These are phyloP conservation scores for Scedosporium apiospermum DNA, from an alignment of 2,329 filamentous ascomycete species.

Conservation along the genomic window DNA sequence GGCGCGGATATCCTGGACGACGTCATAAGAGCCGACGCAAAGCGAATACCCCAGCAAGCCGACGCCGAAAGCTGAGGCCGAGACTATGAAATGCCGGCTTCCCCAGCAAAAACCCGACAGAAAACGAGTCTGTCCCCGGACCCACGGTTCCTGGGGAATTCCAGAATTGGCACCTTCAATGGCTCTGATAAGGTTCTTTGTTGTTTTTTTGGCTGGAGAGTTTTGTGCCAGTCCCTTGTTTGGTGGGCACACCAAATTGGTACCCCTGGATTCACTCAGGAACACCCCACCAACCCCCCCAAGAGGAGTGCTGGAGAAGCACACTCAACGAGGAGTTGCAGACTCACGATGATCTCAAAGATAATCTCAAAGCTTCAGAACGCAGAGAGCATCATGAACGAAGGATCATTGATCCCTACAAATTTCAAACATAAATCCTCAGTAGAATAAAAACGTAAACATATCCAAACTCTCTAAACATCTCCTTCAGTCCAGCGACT, in stretches of 20 bases:
- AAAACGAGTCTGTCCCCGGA: not conserved
- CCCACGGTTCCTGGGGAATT: not conserved
- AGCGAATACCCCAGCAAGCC: constrained; percentile 6
- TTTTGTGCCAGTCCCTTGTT: not conserved
- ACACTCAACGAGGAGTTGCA: not conserved
- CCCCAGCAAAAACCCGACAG: not conserved
- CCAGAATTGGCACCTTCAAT: not conserved
- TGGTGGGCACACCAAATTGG: too few relatives aligned
- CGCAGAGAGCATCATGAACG: not conserved
- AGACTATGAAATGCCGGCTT: not conserved
- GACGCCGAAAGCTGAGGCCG: not conserved
- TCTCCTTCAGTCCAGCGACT: not conserved
- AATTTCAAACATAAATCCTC: not conserved
- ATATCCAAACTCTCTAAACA: not conserved
- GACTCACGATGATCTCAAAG: not conserved
- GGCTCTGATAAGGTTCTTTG: not conserved
- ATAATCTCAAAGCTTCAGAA: not conserved
- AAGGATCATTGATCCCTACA: not conserved
- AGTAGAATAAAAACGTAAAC: not conserved
- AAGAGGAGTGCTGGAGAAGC: not conserved
- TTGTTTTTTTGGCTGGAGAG: not conserved
- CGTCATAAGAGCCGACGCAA: constrained; percentile 24
- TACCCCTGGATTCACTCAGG: not conserved
- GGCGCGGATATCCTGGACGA: constrained; percentile 11
- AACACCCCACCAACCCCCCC: not conserved